A percentile compares a stretch with the other conserved stretches of the same genome.
Conservation (phyloP, 164 flowering plant genomes). For the Buxus sempervirens region DNA sequence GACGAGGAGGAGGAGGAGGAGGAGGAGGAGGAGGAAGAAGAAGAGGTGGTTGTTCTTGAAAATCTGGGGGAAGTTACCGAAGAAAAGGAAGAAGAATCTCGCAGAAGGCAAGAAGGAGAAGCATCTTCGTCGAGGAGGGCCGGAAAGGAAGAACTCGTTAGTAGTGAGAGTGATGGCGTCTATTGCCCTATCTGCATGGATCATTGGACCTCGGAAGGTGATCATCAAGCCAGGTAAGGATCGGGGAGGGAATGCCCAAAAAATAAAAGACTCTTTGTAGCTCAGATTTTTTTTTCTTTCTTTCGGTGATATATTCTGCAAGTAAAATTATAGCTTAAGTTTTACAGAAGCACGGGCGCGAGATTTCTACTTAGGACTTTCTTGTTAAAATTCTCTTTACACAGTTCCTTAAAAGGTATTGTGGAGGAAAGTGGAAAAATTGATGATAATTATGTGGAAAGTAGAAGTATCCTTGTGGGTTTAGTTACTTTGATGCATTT, state of each 20-base stretch:
- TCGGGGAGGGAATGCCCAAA: neutral
- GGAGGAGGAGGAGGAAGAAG: too few relatives aligned
- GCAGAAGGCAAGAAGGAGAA: neutral
- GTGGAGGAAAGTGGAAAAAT: too few relatives aligned
- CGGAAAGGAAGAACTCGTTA: neutral
- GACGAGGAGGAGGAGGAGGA: too few relatives aligned
- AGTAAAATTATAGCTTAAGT: too few relatives aligned
- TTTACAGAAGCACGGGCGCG: too few relatives aligned
- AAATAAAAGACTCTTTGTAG: too few relatives aligned
- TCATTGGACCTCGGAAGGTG: slow-evolving; percentile 52
- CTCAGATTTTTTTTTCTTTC: neutral
- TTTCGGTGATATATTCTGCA: neutral
- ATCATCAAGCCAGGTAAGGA: slow-evolving; percentile 35
- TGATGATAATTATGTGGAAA: too few relatives aligned
- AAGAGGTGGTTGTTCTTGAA: neutral
- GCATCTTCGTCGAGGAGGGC: slow-evolving; percentile 2
- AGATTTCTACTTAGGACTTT: too few relatives aligned
- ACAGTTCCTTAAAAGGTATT: too few relatives aligned
- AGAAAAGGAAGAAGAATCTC: neutral
- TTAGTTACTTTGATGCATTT: too few relatives aligned
- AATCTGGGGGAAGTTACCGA: slow-evolving; percentile 1
- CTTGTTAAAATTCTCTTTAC: too few relatives aligned
- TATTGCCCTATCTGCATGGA: slow-evolving; percentile 74
- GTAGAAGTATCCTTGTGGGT: too few relatives aligned
- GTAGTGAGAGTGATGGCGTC: slow-evolving; percentile 45